phyloP scores from a whole-genome alignment of 306 rosid genomes.

The Hylodesmum podocarpum region DNA sequence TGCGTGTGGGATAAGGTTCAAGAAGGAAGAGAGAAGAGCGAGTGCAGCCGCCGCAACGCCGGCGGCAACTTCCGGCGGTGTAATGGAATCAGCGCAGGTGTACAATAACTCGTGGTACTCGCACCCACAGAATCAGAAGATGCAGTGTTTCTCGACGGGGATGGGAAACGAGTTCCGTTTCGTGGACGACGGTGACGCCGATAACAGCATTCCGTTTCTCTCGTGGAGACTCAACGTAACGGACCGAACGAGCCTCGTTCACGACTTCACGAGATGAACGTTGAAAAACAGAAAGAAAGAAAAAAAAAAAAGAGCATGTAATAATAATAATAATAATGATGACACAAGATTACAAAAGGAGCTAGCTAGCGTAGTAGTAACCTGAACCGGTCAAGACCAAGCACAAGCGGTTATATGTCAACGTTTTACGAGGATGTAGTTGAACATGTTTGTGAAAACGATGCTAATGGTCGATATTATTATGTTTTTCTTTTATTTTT shows the following conservation, averaged over 20 bases:
- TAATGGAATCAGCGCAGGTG: conserved; percentile 49
- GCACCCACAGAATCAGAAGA: conserved; percentile 55
- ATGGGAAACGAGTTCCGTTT: conserved; percentile 57
- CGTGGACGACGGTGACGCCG: conserved; percentile 48
- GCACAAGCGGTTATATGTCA: conserved; percentile 39
- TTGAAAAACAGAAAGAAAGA: neutral
- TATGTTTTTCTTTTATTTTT: neutral
- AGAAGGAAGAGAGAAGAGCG: conserved; percentile 92
- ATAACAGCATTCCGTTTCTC: conserved; percentile 67
- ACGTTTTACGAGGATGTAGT: conserved; percentile 43
- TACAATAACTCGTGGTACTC: conserved; percentile 51
- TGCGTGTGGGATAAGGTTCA: conserved; percentile 98
- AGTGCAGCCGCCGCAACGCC: conserved; percentile 56
- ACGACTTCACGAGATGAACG: conserved; percentile 79
- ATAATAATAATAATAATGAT: neutral
- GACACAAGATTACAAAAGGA: conserved; percentile 16
- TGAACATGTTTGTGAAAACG: conserved; percentile 44
- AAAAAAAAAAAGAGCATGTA: neutral
- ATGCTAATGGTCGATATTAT: conserved; percentile 42
- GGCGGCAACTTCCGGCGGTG: conserved; percentile 24
- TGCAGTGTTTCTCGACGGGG: conserved; percentile 58
- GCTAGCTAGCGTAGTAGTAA: neutral
- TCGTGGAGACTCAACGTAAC: conserved; percentile 94
- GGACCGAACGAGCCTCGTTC: conserved; percentile 86
- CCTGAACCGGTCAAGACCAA: conserved; percentile 38